A percentile compares a stretch with the other conserved stretches of the same genome.
Evolutionary conservation across 495 filamentous ascomycete species (phyloP).

Genomic region (Entonaema liquescens): DNA sequence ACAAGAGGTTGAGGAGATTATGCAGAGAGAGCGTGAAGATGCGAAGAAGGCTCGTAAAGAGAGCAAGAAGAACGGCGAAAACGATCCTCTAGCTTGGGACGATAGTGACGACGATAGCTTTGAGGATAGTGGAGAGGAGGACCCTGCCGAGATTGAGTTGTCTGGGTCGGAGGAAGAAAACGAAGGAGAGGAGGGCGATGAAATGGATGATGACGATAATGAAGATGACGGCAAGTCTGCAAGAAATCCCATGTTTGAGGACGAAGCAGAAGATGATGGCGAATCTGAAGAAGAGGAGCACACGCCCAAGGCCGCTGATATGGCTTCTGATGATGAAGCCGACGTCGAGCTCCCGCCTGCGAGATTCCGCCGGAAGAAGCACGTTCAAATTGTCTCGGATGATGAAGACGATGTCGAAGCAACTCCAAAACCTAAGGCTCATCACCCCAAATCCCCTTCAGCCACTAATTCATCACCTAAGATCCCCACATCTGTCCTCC

Average conservation of each 20-base stretch:
- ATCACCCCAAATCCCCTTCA: constrained; percentile 49
- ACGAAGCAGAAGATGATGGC: constrained; percentile 41
- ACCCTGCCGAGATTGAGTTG: constrained; percentile 56
- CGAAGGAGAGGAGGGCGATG: constrained; percentile 29
- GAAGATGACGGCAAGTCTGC: constrained; percentile 47
- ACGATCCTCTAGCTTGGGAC: constrained; percentile 65
- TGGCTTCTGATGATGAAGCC: constrained; percentile 54
- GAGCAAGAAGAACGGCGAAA: constrained; percentile 56
- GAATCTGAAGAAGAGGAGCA: constrained; percentile 47
- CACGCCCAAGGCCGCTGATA: constrained; percentile 51
- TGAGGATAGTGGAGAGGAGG: constrained; percentile 60
- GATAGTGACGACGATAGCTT: constrained; percentile 71
- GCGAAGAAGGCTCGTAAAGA: constrained; percentile 68
- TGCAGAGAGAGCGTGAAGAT: constrained; percentile 74
- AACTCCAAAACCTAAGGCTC: constrained; percentile 53
- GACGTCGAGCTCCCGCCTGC: constrained; percentile 48
- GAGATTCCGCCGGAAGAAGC: constrained; percentile 53
- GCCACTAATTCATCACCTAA: constrained; percentile 51
- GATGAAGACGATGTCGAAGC: constrained; percentile 66
- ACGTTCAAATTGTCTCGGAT: constrained; percentile 60
- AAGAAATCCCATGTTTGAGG: constrained; percentile 35
- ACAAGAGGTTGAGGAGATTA: constrained; percentile 80
- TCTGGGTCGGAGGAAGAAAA: constrained; percentile 60
- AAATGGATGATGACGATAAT: constrained; percentile 32
- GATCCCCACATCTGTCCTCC: constrained; percentile 61